Conservation (phyloP, 495 filamentous ascomycete species). For the Talaromyces nanjingensis region DNA sequence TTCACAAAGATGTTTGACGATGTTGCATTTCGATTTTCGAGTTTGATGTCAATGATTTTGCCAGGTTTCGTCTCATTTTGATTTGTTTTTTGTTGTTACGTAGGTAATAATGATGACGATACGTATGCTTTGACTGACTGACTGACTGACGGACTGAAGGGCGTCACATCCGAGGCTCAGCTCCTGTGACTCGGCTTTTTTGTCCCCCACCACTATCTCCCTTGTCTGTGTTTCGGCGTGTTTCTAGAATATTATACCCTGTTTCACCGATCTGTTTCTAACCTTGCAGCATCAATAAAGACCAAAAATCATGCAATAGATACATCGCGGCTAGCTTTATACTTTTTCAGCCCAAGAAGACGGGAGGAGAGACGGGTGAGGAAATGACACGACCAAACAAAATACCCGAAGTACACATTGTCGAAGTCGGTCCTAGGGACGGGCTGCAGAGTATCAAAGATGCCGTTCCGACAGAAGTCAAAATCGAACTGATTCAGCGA, state of each 20-base stretch:
- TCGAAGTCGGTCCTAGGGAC: slow-evolving; percentile 43
- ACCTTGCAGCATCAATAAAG: not conserved
- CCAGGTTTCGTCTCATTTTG: not conserved
- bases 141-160: not conserved
- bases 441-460: slow-evolving; percentile 37
- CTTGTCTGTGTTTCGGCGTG: not conserved
- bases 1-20: not conserved
- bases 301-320: not conserved
- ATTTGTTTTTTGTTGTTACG: not conserved
- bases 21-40: not conserved
- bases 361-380: not conserved
- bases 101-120: not conserved
- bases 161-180: not conserved
- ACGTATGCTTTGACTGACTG: not conserved
- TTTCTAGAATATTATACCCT: not conserved
- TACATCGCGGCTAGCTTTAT: not conserved
- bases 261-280: not conserved
- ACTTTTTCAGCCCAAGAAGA: not conserved
- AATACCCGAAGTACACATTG: slow-evolving; percentile 24
- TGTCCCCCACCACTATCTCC: not conserved
- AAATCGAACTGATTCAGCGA: slow-evolving; percentile 32
- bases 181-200: not conserved
- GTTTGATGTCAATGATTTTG: not conserved
- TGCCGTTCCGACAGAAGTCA: slow-evolving; percentile 27
- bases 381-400: slow-evolving; percentile 2